These are phyloP conservation scores for Aspergillus uvarum DNA, from an alignment of 2,329 filamentous ascomycete species.

Conservation along the genomic window DNA sequence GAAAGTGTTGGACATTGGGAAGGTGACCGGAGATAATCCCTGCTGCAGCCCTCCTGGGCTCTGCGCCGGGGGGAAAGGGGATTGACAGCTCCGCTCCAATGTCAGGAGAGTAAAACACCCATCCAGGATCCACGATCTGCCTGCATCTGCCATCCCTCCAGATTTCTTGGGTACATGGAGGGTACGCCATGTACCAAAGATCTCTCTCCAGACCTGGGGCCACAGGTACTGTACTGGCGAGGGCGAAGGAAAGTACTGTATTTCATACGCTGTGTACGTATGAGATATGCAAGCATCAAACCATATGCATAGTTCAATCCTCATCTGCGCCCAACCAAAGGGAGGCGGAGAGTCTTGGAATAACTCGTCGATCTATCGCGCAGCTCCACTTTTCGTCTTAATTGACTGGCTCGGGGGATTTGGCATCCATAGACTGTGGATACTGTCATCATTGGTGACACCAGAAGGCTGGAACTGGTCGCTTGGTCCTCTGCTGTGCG, in stretches of 20 bases:
- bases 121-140: slow-evolving; percentile 12
- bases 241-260: background rate
- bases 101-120: background rate
- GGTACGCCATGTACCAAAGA: background rate
- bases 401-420: slow-evolving; percentile 7
- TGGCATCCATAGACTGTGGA: slow-evolving; percentile 9
- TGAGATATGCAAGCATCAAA: slow-evolving; percentile 5
- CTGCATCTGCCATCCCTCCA: slow-evolving; percentile 2
- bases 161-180: background rate
- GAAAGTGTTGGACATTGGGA: background rate
- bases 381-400: slow-evolving; percentile 5
- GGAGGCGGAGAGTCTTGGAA: slow-evolving; percentile 15
- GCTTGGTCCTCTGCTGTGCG: slow-evolving; percentile 2
- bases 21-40: background rate
- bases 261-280: background rate
- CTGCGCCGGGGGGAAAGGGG: slow-evolving; percentile 3
- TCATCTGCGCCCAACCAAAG: slow-evolving; percentile 8
- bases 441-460: slow-evolving; percentile 7
- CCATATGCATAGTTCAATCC: slow-evolving; percentile 5
- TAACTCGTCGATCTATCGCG: slow-evolving; percentile 17
- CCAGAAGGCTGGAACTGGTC: slow-evolving; percentile 16
- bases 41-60: slow-evolving; percentile 6
- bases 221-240: background rate
- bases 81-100: slow-evolving; percentile 11
- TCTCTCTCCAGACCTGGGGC: background rate